Percentiles rank a stretch among this genome's conserved stretches.
Evolutionary conservation across 805 yeast species (phyloP).

Genomic region (Tetrapisispora fleetii): DNA sequence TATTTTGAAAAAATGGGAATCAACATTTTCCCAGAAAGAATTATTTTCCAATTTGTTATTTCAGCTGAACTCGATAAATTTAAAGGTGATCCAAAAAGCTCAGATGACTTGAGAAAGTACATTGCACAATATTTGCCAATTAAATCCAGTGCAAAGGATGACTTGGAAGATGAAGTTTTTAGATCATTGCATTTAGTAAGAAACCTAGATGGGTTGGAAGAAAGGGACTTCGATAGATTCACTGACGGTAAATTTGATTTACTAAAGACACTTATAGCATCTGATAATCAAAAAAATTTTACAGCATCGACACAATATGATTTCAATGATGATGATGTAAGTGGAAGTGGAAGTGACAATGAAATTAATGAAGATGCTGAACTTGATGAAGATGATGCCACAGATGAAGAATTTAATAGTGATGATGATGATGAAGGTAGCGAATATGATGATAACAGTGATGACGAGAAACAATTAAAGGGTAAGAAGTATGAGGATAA

Average conservation of each 20-base stretch:
- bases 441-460: constrained; percentile 27
- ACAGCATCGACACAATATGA: constrained; percentile 14
- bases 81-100: constrained; percentile 27
- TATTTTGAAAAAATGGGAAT: constrained; percentile 70
- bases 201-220: constrained; percentile 76
- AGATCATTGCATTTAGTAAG: constrained; percentile 69
- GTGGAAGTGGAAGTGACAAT: constrained; percentile 7
- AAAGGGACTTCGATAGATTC: constrained; percentile 76
- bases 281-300: constrained; percentile 25
- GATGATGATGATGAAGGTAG: constrained; percentile 31
- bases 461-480: constrained; percentile 34
- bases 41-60: constrained; percentile 68
- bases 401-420: constrained; percentile 22
- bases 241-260: constrained; percentile 74
- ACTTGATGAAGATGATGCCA: constrained; percentile 20
- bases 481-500: constrained; percentile 78
- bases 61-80: constrained; percentile 37
- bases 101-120: constrained; percentile 29
- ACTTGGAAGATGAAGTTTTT: constrained; percentile 78
- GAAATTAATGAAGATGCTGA: constrained; percentile 22
- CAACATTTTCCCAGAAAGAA: constrained; percentile 69
- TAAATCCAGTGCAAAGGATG: constrained; percentile 42
- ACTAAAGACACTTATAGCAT: constrained; percentile 52
- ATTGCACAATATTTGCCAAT: constrained; percentile 42
- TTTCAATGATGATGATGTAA: constrained; percentile 12